Conservation (phyloP, 768 basidiomycete species). For the Lactarius vividus region DNA sequence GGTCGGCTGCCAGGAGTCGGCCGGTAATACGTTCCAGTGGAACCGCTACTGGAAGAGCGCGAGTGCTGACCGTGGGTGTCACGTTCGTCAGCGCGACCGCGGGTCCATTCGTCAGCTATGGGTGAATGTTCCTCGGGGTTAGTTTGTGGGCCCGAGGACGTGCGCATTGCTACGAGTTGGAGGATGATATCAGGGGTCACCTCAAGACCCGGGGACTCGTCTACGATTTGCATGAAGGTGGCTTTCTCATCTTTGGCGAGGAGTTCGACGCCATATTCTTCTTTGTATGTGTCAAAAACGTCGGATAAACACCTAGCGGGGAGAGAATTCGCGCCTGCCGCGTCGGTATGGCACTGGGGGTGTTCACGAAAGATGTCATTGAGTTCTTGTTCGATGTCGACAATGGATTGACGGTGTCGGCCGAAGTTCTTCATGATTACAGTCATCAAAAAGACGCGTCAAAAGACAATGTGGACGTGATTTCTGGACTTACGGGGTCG, state of each 20-base stretch:
- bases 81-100: constrained; percentile 39
- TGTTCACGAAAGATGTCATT: constrained; percentile 65
- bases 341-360: constrained; percentile 55
- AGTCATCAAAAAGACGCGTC: constrained; percentile 7
- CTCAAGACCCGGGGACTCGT: constrained; percentile 57
- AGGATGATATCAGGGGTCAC: constrained; percentile 68
- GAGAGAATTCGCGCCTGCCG: constrained; percentile 59
- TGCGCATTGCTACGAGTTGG: constrained; percentile 52
- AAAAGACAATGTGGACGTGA: not conserved
- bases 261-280: constrained; percentile 60
- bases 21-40: constrained; percentile 36
- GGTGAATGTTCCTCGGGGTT: constrained; percentile 12
- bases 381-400: constrained; percentile 68
- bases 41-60: constrained; percentile 60
- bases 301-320: constrained; percentile 71
- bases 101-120: constrained; percentile 38
- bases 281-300: constrained; percentile 61
- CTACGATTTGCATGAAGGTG: constrained; percentile 56
- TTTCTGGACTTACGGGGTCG: constrained; percentile 10
- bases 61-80: constrained; percentile 34
- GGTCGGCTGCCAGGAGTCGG: constrained; percentile 37
- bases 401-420: constrained; percentile 66
- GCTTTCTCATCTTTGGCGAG: constrained; percentile 60
- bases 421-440: constrained; percentile 37
- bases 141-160: constrained; percentile 22